Conservation (phyloP, 495 filamentous ascomycete genomes). For the Aspergillus sclerotiicarbonarius region DNA sequence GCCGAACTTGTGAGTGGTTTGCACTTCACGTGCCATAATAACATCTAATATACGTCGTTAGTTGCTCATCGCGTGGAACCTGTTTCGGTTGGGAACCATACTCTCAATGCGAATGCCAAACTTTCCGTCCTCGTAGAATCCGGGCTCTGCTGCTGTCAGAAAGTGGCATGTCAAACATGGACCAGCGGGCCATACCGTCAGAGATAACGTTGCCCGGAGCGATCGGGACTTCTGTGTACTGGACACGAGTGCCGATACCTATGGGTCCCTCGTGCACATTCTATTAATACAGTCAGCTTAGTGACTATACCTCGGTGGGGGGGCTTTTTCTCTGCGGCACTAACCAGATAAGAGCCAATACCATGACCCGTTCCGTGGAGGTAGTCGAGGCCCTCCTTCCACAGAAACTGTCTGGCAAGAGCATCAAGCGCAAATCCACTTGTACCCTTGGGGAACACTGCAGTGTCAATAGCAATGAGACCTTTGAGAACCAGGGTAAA, state of each 20-base stretch:
- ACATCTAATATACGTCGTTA: conserved; percentile 50
- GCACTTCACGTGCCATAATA: conserved; percentile 80
- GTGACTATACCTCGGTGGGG: not conserved
- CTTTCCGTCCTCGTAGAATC: conserved; percentile 95
- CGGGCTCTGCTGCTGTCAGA: conserved; percentile 64
- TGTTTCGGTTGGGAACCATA: conserved; percentile 28
- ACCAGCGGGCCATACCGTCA: conserved; percentile 49
- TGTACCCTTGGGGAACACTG: conserved; percentile 91
- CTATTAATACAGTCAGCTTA: conserved; percentile 34
- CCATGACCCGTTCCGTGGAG: conserved; percentile 97
- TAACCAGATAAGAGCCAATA: conserved; percentile 79
- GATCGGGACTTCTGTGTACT: conserved; percentile 88
- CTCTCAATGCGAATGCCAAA: conserved; percentile 99
- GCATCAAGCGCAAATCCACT: conserved; percentile 89
- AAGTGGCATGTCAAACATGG: not conserved
- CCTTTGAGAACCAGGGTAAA: conserved; percentile 97
- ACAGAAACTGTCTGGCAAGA: conserved; percentile 87
- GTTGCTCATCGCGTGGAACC: conserved; percentile 1
- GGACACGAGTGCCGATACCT: conserved; percentile 86
- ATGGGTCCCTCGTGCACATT: conserved; percentile 99
- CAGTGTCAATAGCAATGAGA: conserved; percentile 84
- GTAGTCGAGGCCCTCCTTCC: conserved; percentile 91
- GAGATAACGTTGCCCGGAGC: conserved; percentile 91
- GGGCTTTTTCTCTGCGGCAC: conserved; percentile 2
- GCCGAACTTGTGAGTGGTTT: conserved; percentile 84